Evolutionary conservation across 371 early-diverging fungal genomes (phyloP), one percentile per base, ranked within the genome.

Genomic region (Mortierella sp.): DNA sequence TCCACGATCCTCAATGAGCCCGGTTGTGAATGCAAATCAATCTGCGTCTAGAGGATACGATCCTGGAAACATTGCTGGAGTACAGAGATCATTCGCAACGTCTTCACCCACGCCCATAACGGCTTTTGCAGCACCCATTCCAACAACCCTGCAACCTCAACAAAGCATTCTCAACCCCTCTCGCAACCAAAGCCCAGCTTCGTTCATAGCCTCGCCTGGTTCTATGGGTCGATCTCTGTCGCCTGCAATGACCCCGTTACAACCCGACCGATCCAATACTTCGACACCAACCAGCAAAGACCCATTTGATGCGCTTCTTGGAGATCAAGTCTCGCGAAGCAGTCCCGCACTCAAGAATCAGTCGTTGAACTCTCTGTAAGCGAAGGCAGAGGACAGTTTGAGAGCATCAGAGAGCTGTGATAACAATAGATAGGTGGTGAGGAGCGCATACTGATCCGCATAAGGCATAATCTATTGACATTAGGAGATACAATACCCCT

Each of bases 311-410:
- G 14, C 64, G 5, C 50, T 75, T 3, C 53, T 75, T 7, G 70
- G 76, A 7, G 64, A 64, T 43, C 69, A 75, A 24, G 60, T 68
- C 49, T 64, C 64, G 2, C 50, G 65, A n/a, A 64, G 41, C 30
- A 64, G 57, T 21, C 58, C 76, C 19, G 34, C 65, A 1, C 34
- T 52, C 39, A 69, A 64, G 48, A 64, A 75, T 32, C 76, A 75
- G 39, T 69, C 44, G 31, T 53, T 87, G 46, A 82, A 87, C 49
- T 72, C 82, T 47, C 54, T 87, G 87, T 86, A 85, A 72, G 81
- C 53, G 43, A 23, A 17, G 17, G 27, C 24, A 3, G n/a, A 19
- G 6, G 4, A 24, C 43, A 41, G n/a, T n/a, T 24, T 51, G 21
- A 21, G 17, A 55, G 28, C 26, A 15, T 27, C 43, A 27, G 39